Evolutionary conservation across 1,139 yeast genomes (phyloP).

Genomic region (Diutina rugosa): DNA sequence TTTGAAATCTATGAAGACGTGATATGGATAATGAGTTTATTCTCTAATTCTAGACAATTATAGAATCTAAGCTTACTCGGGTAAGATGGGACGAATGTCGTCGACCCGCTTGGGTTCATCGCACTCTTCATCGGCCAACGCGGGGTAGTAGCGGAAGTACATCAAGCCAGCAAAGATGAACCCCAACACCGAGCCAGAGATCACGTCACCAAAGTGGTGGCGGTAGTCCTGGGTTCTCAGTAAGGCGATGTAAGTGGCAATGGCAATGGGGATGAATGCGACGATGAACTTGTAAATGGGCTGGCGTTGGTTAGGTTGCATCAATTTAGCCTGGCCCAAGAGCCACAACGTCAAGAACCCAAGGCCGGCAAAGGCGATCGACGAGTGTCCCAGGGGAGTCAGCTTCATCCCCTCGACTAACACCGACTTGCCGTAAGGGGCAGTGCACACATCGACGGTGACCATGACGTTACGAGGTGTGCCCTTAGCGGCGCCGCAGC

Average conservation of each 20-base stretch:
- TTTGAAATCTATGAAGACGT: no score
- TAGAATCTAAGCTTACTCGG: background rate
- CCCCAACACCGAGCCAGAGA: slow-evolving; percentile 9
- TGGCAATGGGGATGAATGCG: slow-evolving; percentile 15
- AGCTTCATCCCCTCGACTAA: slow-evolving; percentile 63
- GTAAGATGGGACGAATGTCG: background rate
- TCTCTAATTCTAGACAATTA: no score
- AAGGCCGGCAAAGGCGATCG: slow-evolving; percentile 55
- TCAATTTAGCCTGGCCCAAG: slow-evolving; percentile 36
- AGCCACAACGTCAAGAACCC: slow-evolving; percentile 43
- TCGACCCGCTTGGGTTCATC: background rate
- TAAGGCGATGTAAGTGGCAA: slow-evolving; percentile 32
- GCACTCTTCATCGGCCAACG: background rate
- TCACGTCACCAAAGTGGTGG: slow-evolving; percentile 4
- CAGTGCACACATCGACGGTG: slow-evolving; percentile 25
- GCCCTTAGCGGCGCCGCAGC: slow-evolving; percentile 42
- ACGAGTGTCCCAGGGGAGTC: slow-evolving; percentile 75
- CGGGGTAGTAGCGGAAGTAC: background rate
- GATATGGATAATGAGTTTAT: no score
- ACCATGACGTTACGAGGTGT: slow-evolving; percentile 26
- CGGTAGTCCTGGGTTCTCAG: slow-evolving; percentile 35
- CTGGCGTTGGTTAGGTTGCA: slow-evolving; percentile 1
- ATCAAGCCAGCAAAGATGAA: slow-evolving; percentile 9
- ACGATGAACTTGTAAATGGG: slow-evolving; percentile 6
- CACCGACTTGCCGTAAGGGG: slow-evolving; percentile 37